Evolutionary conservation across 306 rosid genomes (phyloP).

Genomic region (Gillenia trifoliata): DNA sequence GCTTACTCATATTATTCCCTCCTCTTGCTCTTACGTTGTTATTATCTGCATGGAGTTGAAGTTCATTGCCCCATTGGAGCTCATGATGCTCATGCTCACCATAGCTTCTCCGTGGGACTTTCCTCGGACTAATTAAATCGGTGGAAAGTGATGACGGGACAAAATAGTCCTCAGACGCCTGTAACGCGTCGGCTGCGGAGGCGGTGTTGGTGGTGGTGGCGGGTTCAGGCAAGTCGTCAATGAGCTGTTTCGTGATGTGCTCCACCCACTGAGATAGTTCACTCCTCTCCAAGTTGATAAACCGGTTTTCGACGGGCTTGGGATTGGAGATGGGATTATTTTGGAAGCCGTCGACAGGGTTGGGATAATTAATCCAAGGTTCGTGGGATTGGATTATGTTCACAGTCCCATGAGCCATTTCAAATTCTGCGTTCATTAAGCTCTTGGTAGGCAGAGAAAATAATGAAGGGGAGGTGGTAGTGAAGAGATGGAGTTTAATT

Average conservation of each 20-base stretch:
- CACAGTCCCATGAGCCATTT: slow-evolving; percentile 43
- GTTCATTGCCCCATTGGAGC: slow-evolving; percentile 25
- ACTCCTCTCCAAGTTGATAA: slow-evolving; percentile 38
- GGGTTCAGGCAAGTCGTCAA: slow-evolving; percentile 52
- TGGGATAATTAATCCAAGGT: slow-evolving; percentile 41
- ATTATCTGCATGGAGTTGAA: slow-evolving; percentile 33
- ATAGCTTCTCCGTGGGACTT: slow-evolving; percentile 17
- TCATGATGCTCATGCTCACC: slow-evolving; percentile 6
- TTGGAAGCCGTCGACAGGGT: slow-evolving; percentile 6
- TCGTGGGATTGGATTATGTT: slow-evolving; percentile 49
- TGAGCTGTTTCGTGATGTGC: slow-evolving; percentile 57
- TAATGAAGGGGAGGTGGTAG: not conserved
- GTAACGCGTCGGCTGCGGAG: slow-evolving; percentile 16
- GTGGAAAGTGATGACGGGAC: slow-evolving; percentile 16
- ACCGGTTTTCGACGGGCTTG: slow-evolving; percentile 33
- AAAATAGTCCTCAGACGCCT: slow-evolving; percentile 21
- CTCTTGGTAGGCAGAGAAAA: not conserved
- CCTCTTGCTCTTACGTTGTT: slow-evolving; percentile 10
- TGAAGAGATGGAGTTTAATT: slow-evolving; percentile 22
- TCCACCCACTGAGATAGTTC: slow-evolving; percentile 68
- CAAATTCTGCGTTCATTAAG: slow-evolving; percentile 53
- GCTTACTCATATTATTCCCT: not conserved
- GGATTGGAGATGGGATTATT: slow-evolving; percentile 27
- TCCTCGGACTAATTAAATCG: slow-evolving; percentile 29
- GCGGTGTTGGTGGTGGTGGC: not conserved